Percentiles rank a stretch among this genome's conserved stretches.
phyloP scores from a whole-genome alignment of 2,329 filamentous ascomycete species.

The Pseudopithomyces maydicus region DNA sequence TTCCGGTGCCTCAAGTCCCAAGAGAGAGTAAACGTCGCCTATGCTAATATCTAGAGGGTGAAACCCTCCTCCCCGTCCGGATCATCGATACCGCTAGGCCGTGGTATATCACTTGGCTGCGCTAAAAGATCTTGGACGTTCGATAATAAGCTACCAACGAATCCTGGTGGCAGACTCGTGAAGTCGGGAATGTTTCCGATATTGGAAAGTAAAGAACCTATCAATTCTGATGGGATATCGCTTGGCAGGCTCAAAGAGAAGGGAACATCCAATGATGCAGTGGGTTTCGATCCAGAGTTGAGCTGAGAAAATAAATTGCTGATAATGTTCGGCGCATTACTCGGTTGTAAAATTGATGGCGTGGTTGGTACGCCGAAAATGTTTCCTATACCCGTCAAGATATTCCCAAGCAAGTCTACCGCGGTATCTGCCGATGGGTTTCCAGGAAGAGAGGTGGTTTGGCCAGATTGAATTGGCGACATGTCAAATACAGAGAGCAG shows the following conservation, averaged over 20 bases:
- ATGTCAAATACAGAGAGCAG: neutral
- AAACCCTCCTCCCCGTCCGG: neutral
- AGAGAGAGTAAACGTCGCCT: neutral
- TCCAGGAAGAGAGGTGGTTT: neutral
- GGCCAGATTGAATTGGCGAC: neutral
- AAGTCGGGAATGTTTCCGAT: neutral
- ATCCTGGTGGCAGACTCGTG: neutral
- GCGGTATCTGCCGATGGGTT: neutral
- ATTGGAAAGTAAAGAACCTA: neutral
- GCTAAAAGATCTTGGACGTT: neutral
- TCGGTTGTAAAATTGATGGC: neutral
- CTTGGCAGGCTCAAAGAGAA: neutral
- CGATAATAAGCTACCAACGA: neutral
- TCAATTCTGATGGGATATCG: neutral
- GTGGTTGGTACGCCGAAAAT: neutral
- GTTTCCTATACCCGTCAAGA: neutral
- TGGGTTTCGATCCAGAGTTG: neutral
- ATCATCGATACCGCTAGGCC: neutral
- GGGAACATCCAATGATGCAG: neutral
- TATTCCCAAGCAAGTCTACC: neutral
- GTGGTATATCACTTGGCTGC: neutral
- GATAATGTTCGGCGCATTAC: neutral
- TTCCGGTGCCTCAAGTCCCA: neutral
- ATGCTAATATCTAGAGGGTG: neutral
- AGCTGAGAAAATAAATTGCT: neutral